phyloP scores from a whole-genome alignment of 2,329 filamentous ascomycete genomes.

The Phaeoacremonium minimum region DNA sequence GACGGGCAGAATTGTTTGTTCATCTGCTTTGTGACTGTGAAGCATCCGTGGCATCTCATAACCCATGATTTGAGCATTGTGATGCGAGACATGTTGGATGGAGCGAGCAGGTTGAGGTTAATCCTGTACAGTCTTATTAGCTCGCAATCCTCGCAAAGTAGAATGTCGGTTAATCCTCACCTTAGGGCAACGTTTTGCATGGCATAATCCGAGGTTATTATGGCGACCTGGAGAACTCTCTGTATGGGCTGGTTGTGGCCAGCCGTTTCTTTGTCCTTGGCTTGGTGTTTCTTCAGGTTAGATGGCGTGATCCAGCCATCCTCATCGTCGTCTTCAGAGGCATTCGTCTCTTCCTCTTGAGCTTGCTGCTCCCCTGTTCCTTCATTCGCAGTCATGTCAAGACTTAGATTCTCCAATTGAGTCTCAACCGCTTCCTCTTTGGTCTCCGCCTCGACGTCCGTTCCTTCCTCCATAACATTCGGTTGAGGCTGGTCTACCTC shows the following conservation, averaged over 20 bases:
- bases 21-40: slow-evolving; percentile 79
- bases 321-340: slow-evolving; percentile 43
- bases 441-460: not conserved
- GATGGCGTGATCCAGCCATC: slow-evolving; percentile 93
- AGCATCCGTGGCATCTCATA: slow-evolving; percentile 90
- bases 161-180: slow-evolving; percentile 45
- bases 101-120: slow-evolving; percentile 67
- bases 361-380: slow-evolving; percentile 16
- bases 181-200: slow-evolving; percentile 97
- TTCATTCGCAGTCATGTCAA: slow-evolving; percentile 10
- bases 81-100: slow-evolving; percentile 69
- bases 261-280: slow-evolving; percentile 51
- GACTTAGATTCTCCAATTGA: slow-evolving; percentile 15
- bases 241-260: slow-evolving; percentile 46
- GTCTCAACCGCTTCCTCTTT: slow-evolving; percentile 13
- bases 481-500: slow-evolving; percentile 17
- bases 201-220: slow-evolving; percentile 91
- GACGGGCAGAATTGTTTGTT: slow-evolving; percentile 85
- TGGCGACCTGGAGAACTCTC: slow-evolving; percentile 76
- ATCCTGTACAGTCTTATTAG: too few relatives aligned
- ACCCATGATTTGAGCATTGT: slow-evolving; percentile 84
- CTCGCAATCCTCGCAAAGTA: too few relatives aligned
- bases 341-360: slow-evolving; percentile 19
- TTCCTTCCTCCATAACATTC: slow-evolving; percentile 7
- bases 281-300: slow-evolving; percentile 83